phyloP scores from a whole-genome alignment of 139 green algal genomes.

The Dunaliella sp. region DNA sequence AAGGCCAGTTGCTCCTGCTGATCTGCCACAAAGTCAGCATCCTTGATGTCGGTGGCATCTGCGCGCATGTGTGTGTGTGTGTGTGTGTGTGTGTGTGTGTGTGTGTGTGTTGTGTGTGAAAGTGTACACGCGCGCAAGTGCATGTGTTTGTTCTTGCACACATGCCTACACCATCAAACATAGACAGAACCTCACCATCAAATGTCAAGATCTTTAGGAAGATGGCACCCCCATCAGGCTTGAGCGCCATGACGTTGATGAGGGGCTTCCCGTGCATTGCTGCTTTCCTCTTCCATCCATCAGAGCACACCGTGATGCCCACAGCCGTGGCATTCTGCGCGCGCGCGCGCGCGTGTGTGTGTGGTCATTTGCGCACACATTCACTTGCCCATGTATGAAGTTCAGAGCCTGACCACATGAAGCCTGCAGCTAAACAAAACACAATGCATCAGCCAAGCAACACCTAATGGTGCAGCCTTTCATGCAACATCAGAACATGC shows the following conservation, averaged over 20 bases:
- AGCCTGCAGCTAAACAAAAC: background rate
- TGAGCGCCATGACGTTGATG: background rate
- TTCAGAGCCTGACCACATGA: background rate
- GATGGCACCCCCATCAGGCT: background rate
- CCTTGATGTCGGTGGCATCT: too few species aligned
- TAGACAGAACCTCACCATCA: too few species aligned
- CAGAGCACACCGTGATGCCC: background rate
- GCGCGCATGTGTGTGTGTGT: too few species aligned
- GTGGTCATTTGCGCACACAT: background rate
- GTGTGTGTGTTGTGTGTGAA: too few species aligned
- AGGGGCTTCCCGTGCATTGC: background rate
- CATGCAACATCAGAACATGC: too few species aligned
- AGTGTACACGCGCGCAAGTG: too few species aligned
- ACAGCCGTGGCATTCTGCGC: background rate
- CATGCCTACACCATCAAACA: too few species aligned
- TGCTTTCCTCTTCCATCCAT: background rate
- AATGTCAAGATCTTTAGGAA: background rate
- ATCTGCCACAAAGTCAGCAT: background rate
- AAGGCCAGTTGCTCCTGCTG: background rate
- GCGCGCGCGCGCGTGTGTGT: background rate
- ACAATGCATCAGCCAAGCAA: too few species aligned
- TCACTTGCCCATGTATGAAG: background rate
- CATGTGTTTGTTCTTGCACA: too few species aligned
- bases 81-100: too few species aligned
- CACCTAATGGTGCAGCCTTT: too few species aligned